phyloP scores from a whole-genome alignment of 768 basidiomycete species.

The Strobilomyces dryophilus region DNA sequence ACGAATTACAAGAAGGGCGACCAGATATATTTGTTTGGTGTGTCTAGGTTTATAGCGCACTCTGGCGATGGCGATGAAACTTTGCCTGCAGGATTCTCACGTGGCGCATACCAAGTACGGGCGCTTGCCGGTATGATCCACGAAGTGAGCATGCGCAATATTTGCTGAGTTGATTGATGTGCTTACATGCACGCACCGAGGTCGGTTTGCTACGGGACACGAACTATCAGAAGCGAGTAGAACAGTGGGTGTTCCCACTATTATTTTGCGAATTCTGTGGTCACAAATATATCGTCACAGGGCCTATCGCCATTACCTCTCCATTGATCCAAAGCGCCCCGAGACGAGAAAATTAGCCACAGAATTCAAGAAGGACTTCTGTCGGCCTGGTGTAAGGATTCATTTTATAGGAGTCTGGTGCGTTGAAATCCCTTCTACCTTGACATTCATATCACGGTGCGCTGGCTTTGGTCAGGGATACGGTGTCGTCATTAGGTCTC shows the following conservation, averaged over 20 bases:
- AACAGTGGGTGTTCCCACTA: neutral
- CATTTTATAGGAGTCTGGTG: neutral
- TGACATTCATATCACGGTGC: neutral
- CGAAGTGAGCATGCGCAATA: neutral
- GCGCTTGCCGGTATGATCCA: neutral
- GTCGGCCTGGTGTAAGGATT: neutral
- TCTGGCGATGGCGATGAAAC: neutral
- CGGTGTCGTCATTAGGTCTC: neutral
- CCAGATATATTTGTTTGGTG: neutral
- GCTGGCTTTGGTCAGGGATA: neutral
- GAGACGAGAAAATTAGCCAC: neutral
- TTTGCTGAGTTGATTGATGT: neutral
- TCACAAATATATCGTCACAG: neutral
- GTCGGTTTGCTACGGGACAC: neutral
- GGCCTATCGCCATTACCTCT: neutral
- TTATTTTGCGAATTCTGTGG: neutral
- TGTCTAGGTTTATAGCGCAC: neutral
- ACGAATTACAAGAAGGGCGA: neutral
- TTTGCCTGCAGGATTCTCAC: too few species aligned
- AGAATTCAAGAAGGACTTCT: neutral
- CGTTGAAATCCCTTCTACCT: neutral
- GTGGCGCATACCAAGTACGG: neutral
- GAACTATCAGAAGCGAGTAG: neutral
- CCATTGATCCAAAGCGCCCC: neutral
- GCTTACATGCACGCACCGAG: neutral